These are phyloP conservation scores for Tolypocladium sp. DNA, from an alignment of 2,329 filamentous ascomycete species.

Conservation along the genomic window DNA sequence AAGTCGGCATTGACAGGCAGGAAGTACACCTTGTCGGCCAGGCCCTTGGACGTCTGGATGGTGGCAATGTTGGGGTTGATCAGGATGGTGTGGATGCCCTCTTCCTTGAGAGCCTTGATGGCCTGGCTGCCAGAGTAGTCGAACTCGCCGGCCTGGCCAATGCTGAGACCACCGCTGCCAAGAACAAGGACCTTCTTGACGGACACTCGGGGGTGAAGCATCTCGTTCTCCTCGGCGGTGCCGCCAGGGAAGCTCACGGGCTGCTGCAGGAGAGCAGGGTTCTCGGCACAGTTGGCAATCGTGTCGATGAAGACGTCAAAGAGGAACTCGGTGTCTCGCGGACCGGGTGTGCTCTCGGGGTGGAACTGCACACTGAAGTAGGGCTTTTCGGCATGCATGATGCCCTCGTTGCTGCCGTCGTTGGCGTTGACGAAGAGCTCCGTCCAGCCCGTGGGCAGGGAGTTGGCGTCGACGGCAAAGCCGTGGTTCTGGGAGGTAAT, in stretches of 20 bases:
- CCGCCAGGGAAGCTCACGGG: constrained; percentile 86
- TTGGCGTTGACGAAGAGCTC: constrained; percentile 98
- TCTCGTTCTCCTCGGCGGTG: constrained; percentile 68
- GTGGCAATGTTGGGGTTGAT: constrained; percentile 99
- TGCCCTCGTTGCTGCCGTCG: constrained; percentile 96
- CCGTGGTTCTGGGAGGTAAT: constrained; percentile 99
- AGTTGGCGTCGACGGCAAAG: constrained; percentile 78
- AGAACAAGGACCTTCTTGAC: constrained; percentile 94
- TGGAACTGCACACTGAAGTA: constrained; percentile 99
- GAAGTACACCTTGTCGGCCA: constrained; percentile 99
- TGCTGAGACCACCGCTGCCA: constrained; percentile 89
- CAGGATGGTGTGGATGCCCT: constrained; percentile 93
- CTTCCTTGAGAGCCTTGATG: constrained; percentile 96
- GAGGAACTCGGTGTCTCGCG: constrained; percentile 89
- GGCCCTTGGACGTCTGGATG: constrained; percentile 94
- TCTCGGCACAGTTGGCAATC: constrained; percentile 61
- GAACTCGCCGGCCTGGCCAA: constrained; percentile 96
- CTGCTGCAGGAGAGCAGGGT: constrained; percentile 56
- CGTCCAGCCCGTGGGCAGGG: constrained; percentile 70
- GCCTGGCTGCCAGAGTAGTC: constrained; percentile 98
- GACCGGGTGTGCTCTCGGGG: constrained; percentile 91
- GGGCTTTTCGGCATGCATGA: constrained; percentile 74
- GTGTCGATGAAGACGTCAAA: constrained; percentile 95
- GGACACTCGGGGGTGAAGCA: constrained; percentile 64
- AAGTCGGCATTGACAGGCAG: constrained; percentile 94